Percentiles rank a stretch among this genome's conserved stretches.
Evolutionary conservation across 352 stramenopile species (phyloP).

Genomic region (Pythium phragmitis): DNA sequence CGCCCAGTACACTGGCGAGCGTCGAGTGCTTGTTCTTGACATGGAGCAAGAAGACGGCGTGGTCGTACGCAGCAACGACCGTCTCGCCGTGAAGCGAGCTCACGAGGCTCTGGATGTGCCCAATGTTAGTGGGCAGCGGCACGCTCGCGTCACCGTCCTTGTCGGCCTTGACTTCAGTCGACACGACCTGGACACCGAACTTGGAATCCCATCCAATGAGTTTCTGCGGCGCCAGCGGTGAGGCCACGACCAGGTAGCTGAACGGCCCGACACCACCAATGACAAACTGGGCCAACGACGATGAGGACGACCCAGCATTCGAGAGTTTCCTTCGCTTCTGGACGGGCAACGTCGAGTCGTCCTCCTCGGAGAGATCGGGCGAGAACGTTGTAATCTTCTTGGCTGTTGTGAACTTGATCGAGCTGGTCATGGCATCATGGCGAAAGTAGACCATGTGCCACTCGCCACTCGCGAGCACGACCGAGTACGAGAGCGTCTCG

Average conservation of each 20-base stretch:
- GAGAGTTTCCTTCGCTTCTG: slow-evolving; percentile 76
- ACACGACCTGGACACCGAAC: slow-evolving; percentile 66
- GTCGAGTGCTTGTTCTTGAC: slow-evolving; percentile 75
- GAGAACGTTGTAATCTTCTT: slow-evolving; percentile 43
- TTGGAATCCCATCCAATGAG: slow-evolving; percentile 71
- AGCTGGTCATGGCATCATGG: slow-evolving; percentile 47
- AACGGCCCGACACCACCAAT: slow-evolving; percentile 44
- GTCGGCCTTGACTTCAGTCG: slow-evolving; percentile 40
- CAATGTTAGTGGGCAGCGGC: slow-evolving; percentile 27
- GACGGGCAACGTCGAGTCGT: slow-evolving; percentile 19
- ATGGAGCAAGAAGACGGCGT: slow-evolving; percentile 59
- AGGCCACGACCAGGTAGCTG: slow-evolving; percentile 57
- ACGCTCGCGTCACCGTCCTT: slow-evolving; percentile 29
- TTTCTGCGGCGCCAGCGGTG: slow-evolving; percentile 34
- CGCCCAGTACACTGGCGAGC: slow-evolving; percentile 65
- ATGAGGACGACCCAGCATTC: slow-evolving; percentile 20
- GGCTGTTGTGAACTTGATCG: slow-evolving; percentile 39
- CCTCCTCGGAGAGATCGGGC: slow-evolving; percentile 9
- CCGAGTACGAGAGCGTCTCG: slow-evolving; percentile 69
- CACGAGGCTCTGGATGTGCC: slow-evolving; percentile 47
- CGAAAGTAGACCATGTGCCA: slow-evolving; percentile 54
- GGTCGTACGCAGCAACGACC: slow-evolving; percentile 62
- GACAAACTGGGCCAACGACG: slow-evolving; percentile 28
- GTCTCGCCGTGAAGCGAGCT: slow-evolving; percentile 57
- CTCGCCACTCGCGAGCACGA: slow-evolving; percentile 52